These are phyloP conservation scores for Candida oleophila DNA, from an alignment of 805 yeast genomes.

Conservation along the genomic window DNA sequence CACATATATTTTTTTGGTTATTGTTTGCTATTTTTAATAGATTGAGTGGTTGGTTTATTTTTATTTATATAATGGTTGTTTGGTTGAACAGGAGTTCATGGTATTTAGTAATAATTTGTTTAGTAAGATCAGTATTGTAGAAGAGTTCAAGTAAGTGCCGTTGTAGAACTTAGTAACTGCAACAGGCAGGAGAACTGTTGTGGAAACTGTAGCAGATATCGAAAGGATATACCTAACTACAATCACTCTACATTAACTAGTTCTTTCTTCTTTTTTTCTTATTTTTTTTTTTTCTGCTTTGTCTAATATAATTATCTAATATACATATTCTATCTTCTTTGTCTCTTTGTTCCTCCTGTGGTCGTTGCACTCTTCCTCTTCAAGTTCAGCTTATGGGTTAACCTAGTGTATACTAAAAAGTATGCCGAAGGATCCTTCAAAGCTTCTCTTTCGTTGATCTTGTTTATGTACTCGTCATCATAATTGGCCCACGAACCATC, in stretches of 20 bases:
- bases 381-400: constrained; percentile 42
- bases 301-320: background rate
- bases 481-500: constrained; percentile 91
- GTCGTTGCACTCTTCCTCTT: background rate
- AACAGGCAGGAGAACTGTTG: no score
- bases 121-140: background rate
- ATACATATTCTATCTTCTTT: constrained; percentile 1
- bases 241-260: no score
- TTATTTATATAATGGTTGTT: background rate
- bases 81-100: background rate
- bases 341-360: background rate
- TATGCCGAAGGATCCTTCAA: constrained; percentile 86
- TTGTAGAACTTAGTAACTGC: no score
- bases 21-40: background rate
- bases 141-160: no score
- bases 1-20: background rate
- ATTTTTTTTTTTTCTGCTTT: background rate
- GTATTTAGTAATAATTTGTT: background rate
- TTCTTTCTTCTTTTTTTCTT: background rate
- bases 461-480: constrained; percentile 87
- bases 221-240: no score
- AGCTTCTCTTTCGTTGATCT: constrained; percentile 69
- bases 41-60: constrained; percentile 2
- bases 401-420: constrained; percentile 78
- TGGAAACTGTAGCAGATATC: no score